These are phyloP conservation scores for Blastocystis sp. DNA, from an alignment of 352 stramenopile genomes.

Conservation along the genomic window DNA sequence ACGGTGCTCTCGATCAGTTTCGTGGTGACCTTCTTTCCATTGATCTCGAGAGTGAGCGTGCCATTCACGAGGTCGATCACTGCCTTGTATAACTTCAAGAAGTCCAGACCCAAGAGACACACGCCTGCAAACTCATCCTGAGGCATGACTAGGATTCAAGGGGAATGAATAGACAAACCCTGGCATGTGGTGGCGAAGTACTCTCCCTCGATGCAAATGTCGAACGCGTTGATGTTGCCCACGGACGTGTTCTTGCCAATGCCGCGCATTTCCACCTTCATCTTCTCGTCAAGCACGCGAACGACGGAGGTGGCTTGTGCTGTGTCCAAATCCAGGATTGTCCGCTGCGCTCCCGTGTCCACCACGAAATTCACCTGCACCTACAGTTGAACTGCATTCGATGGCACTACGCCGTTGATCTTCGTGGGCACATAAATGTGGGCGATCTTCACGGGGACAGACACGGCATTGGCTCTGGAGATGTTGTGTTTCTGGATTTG, in stretches of 20 bases:
- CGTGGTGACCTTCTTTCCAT: slow-evolving; percentile 48
- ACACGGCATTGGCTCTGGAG: background rate
- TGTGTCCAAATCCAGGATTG: background rate
- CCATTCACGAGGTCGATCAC: slow-evolving; percentile 49
- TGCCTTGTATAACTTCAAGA: slow-evolving; percentile 62
- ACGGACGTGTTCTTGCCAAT: slow-evolving; percentile 2
- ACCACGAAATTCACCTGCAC: slow-evolving; percentile 56
- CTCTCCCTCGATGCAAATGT: slow-evolving; percentile 60
- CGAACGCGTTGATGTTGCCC: slow-evolving; percentile 37
- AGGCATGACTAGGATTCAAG: slow-evolving; percentile 19
- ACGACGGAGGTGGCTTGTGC: background rate
- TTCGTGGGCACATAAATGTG: slow-evolving; percentile 15
- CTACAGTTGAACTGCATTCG: background rate
- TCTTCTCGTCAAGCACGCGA: slow-evolving; percentile 15
- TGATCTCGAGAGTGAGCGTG: slow-evolving; percentile 26
- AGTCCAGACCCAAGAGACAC: slow-evolving; percentile 59
- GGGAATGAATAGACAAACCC: background rate
- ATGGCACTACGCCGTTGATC: slow-evolving; percentile 10
- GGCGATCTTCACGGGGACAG: background rate
- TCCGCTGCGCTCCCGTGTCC: slow-evolving; percentile 45
- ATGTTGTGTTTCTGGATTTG: slow-evolving; percentile 44
- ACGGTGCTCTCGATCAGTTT: slow-evolving; percentile 24
- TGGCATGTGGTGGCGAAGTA: slow-evolving; percentile 21
- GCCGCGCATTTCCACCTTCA: slow-evolving; percentile 2
- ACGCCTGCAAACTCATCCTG: background rate